Conservation (phyloP, 75 land plant species). For the Picea glauca region DNA sequence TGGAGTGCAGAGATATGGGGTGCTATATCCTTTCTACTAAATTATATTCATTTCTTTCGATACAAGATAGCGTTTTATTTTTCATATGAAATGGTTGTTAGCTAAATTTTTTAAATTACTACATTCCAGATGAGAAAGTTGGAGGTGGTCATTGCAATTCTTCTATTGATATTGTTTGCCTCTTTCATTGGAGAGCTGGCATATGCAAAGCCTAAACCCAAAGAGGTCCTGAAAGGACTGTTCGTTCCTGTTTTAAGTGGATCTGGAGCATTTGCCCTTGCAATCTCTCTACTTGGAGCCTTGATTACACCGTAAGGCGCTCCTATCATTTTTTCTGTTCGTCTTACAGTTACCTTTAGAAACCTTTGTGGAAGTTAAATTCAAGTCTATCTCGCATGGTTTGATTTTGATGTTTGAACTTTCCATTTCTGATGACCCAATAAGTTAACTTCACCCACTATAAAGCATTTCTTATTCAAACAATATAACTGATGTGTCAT, state of each 20-base stretch:
- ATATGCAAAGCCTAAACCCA: conserved; percentile 55
- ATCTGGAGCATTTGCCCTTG: conserved; percentile 49
- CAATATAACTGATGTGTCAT: not conserved
- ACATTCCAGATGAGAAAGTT: conserved; percentile 43
- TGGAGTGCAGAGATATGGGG: conserved; percentile 75
- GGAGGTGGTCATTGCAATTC: conserved; percentile 49
- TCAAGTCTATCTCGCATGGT: no score
- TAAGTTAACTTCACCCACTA: no score
- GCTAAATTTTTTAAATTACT: no score
- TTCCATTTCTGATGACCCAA: no score
- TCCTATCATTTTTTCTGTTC: no score
- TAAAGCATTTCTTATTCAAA: no score
- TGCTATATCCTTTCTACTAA: conserved; percentile 9
- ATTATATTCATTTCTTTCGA: no score
- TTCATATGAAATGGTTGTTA: no score
- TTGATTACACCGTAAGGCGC: conserved; percentile 66
- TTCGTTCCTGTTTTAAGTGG: conserved; percentile 54
- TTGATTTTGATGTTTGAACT: no score
- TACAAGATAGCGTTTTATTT: no score
- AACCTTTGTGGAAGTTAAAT: no score
- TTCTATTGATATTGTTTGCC: conserved; percentile 54
- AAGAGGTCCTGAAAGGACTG: conserved; percentile 54
- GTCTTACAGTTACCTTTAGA: no score
- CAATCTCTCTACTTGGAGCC: conserved; percentile 75
- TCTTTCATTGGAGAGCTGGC: conserved; percentile 60